These are phyloP conservation scores for Eucalyptus fibrosa DNA, from an alignment of 345 rosid genomes.

Conservation along the genomic window DNA sequence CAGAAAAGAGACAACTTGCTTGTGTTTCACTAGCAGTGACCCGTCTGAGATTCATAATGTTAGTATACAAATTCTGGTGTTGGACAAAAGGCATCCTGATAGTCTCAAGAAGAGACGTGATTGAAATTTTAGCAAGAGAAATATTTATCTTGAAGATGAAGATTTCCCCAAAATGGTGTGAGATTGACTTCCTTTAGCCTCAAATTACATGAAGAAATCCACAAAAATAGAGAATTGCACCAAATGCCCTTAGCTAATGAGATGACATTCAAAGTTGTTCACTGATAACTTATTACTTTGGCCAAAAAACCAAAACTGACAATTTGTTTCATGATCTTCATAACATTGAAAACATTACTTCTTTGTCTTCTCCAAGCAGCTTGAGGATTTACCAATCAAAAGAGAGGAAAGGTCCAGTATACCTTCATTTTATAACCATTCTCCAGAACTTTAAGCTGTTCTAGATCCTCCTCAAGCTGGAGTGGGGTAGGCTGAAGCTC, in stretches of 20 bases:
- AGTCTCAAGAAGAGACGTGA: not conserved
- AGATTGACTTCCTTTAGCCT: not conserved
- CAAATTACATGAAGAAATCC: not conserved
- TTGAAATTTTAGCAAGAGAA: not conserved
- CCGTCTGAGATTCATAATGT: not conserved
- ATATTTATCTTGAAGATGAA: not conserved
- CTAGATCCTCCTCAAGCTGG: slow-evolving; percentile 93
- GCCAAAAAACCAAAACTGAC: not conserved
- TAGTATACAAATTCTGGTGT: not conserved
- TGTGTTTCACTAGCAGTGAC: not conserved
- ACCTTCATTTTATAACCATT: slow-evolving; percentile 99
- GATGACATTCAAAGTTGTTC: not conserved
- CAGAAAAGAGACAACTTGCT: not conserved
- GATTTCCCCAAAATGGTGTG: not conserved
- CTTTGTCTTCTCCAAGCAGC: not conserved
- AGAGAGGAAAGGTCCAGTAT: not conserved
- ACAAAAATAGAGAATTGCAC: not conserved
- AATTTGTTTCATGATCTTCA: not conserved
- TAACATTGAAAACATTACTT: not conserved
- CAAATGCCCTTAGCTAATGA: not conserved
- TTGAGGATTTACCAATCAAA: not conserved
- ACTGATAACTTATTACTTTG: not conserved
- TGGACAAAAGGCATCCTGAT: not conserved
- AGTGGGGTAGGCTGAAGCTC: slow-evolving; percentile 77
- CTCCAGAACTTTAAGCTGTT: slow-evolving; percentile 96